phyloP scores from a whole-genome alignment of 2,329 filamentous ascomycete genomes.

The Aspergillus glaucus region DNA sequence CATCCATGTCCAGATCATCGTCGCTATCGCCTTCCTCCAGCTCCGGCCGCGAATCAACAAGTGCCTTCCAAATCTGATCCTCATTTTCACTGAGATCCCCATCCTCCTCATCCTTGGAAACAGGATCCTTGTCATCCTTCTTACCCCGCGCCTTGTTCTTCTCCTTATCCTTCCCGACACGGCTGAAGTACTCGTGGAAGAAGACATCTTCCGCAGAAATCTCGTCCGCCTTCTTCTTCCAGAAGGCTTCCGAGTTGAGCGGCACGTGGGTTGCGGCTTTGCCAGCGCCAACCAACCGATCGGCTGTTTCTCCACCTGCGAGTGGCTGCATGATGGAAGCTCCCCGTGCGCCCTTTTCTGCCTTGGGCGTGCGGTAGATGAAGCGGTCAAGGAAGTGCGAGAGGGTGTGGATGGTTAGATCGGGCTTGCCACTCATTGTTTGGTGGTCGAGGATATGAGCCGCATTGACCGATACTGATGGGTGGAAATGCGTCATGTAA shows the following conservation, averaged over 20 bases:
- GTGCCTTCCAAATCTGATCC: slow-evolving; percentile 85
- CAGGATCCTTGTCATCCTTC: slow-evolving; percentile 46
- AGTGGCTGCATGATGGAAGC: slow-evolving; percentile 96
- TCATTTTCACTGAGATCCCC: slow-evolving; percentile 56
- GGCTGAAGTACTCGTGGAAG: slow-evolving; percentile 95
- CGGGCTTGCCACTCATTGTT: slow-evolving; percentile 76
- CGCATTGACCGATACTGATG: slow-evolving; percentile 82
- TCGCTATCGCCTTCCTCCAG: slow-evolving; percentile 40
- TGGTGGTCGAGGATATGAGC: slow-evolving; percentile 62
- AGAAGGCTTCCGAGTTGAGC: slow-evolving; percentile 85
- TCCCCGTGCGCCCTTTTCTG: slow-evolving; percentile 59
- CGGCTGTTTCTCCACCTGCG: slow-evolving; percentile 54
- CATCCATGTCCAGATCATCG: slow-evolving; percentile 53
- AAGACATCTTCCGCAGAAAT: slow-evolving; percentile 90
- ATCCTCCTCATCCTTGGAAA: slow-evolving; percentile 35
- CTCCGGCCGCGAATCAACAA: slow-evolving; percentile 31
- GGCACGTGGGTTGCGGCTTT: slow-evolving; percentile 55
- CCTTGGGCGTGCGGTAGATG: slow-evolving; percentile 91
- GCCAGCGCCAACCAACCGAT: slow-evolving; percentile 56
- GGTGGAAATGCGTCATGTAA: slow-evolving; percentile 78
- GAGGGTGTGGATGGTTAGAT: slow-evolving; percentile 81
- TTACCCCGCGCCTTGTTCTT: slow-evolving; percentile 55
- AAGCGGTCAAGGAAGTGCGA: slow-evolving; percentile 97
- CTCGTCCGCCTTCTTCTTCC: slow-evolving; percentile 81
- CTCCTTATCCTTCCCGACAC: slow-evolving; percentile 57